Base-by-base conservation (phyloP, 2,329 filamentous ascomycete species). In the Colletotrichum tropicale region DNA sequence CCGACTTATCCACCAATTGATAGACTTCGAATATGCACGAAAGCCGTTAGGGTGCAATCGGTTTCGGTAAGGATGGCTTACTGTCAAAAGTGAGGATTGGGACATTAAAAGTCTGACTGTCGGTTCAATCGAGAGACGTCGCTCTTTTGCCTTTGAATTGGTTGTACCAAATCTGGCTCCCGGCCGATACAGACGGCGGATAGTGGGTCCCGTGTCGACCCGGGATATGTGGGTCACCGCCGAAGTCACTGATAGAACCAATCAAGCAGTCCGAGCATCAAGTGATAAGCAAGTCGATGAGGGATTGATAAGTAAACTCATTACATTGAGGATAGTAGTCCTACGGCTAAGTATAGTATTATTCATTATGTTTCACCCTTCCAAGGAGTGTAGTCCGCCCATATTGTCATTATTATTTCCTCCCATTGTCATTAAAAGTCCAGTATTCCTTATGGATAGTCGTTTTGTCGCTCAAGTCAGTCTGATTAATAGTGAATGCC, bases 381-480 rank as follows among this genome's bases (percentile, higher is more conserved):
- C n/a, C 24, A 74, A 70, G 24, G 67, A 74, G 60, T 58, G 71
- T 58, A 65, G 28, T 52, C 28, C 21, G 16, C 38, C 28, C 38
- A 2, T 21, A 6, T 32, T 15, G 18, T 10, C 38, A 43, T 36
- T 28, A 66, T 34, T 32, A 34, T 21, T 52, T 52, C 7, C 28
- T 64, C 61, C 28, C 61, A 43, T 32, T 16, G 15, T 43, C 55
- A 52, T 68, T 30, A 34, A 28, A 12, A 16, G 15, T 21, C 12
- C 34, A 60, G 26, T 48, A 3, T 30, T 13, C 52, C 52, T 28
- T 8, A 6, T 56, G 32, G 34, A 30, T 60, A 16, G 6, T 32
- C 8, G n/a, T 58, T 16, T 43, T 21, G 30, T 61, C 38, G 36
- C 62, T 52, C 2, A 52, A 30, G 16, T 13, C 16, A 68, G 18